Evolutionary conservation across 306 rosid species (phyloP), one percentile per base, ranked within the genome.

Genomic region (Vachellia pachyceras): DNA sequence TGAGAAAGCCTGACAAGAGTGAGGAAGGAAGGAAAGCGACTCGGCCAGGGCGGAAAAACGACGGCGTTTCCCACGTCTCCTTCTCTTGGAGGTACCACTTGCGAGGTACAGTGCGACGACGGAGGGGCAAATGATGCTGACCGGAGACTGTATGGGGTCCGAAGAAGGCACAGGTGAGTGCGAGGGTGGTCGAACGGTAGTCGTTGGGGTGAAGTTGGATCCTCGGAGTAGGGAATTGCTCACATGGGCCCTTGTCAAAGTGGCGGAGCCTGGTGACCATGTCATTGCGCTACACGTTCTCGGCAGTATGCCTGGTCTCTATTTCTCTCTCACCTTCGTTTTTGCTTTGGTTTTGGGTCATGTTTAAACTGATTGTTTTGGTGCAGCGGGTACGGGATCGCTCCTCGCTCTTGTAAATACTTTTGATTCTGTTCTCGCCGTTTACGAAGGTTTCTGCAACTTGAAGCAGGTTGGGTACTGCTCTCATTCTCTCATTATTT

Each of bases 171-270:
- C 25, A 25, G 76, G 9, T 0, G 84, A 20, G 46, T 11, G 66
- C 9, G 69, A 23, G 4, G 65, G 76, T 0, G 82, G 82, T n/a
- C 88, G 89, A 77, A 85, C 85, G 71, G 92, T 93, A 12, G 67
- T 93, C 20, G 97, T 93, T 29, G 99, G 96, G 2, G 94, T 95
- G 3, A 93, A 86, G 81, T 79, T 93, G 79, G 98, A 93, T 54
- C 74, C 90, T 1, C 74, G 80, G 14, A 93, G 99, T 80, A 84
- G 94, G 68, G 96, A 93, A 77, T 80, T 95, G 79, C 96, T 95
- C 50, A 95, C 98, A 37, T 95, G 98, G 99, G 92, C 99, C 0
- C 96, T 95, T 10, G 93, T 93, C 15, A 93, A 95, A 72, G 96
- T 90, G 11, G 97, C 99, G 0, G 86, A 89, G 46, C 86, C 99